Evolutionary conservation across 495 filamentous ascomycete genomes (phyloP).

Genomic region (Filosporella fistucella): DNA sequence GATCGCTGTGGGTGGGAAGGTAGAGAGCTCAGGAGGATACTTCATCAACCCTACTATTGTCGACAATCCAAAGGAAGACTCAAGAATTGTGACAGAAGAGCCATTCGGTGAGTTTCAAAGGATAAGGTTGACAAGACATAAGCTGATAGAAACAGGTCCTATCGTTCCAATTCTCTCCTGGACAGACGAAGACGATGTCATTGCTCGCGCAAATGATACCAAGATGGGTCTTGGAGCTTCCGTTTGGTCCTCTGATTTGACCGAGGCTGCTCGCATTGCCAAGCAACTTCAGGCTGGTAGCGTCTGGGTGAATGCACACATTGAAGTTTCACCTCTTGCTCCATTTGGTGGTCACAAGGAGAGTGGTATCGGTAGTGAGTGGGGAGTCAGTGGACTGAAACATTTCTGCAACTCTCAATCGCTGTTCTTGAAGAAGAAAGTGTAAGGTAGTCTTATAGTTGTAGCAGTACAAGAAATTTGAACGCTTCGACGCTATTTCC

Average conservation of each 20-base stretch:
- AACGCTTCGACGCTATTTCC: too few relatives aligned
- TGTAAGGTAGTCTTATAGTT: neutral
- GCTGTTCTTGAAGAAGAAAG: constrained; percentile 5
- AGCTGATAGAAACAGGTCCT: constrained; percentile 56
- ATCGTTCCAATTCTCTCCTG: constrained; percentile 46
- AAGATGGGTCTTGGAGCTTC: constrained; percentile 57
- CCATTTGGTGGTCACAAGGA: constrained; percentile 18
- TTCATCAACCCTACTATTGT: constrained; percentile 44
- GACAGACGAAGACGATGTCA: constrained; percentile 59
- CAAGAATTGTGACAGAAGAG: constrained; percentile 47
- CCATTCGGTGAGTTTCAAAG: too few relatives aligned
- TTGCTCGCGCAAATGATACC: constrained; percentile 74
- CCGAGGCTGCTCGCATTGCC: constrained; percentile 68
- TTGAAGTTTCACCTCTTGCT: neutral
- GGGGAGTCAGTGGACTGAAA: constrained; percentile 5
- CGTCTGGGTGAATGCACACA: constrained; percentile 70
- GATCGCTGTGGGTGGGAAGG: constrained; percentile 2
- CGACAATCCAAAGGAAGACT: constrained; percentile 24
- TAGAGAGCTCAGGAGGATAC: constrained; percentile 23
- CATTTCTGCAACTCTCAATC: constrained; percentile 44
- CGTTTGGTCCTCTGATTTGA: constrained; percentile 77
- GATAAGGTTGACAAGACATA: too few relatives aligned
- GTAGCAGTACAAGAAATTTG: too few relatives aligned
- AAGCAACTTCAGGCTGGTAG: constrained; percentile 71
- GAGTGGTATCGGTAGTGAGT: constrained; percentile 12